phyloP scores from a whole-genome alignment of 2,329 filamentous ascomycete genomes.

The Penicillium sp. region DNA sequence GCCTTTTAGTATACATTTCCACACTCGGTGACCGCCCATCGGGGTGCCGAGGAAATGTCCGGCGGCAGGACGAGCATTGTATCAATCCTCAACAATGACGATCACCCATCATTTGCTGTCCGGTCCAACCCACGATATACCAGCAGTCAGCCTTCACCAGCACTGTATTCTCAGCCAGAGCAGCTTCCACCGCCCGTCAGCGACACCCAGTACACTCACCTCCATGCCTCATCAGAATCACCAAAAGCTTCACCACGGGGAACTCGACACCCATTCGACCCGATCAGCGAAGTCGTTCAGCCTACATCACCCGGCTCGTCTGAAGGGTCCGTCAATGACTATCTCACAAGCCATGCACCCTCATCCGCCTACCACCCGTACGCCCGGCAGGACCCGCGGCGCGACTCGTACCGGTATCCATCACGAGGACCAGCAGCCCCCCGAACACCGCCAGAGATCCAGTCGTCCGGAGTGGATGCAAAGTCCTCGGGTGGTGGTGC shows the following conservation, averaged over 20 bases:
- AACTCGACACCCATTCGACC: conserved; percentile 28
- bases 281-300: conserved; percentile 30
- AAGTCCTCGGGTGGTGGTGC: no score
- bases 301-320: conserved; percentile 38
- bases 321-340: conserved; percentile 38
- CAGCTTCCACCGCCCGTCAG: conserved; percentile 21
- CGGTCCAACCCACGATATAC: conserved; percentile 35
- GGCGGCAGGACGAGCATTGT: conserved; percentile 41
- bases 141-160: conserved; percentile 24
- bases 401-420: conserved; percentile 22
- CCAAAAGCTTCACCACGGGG: conserved; percentile 31
- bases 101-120: conserved; percentile 51
- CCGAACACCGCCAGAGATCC: conserved; percentile 29
- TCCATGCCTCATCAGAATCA: conserved; percentile 29
- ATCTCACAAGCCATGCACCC: conserved; percentile 27
- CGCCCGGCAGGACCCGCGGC: conserved; percentile 30
- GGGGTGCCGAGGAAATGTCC: conserved; percentile 33
- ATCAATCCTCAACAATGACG: conserved; percentile 54
- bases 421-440: conserved; percentile 29
- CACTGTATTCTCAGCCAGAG: conserved; percentile 26
- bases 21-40: conserved; percentile 20
- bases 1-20: conserved; percentile 23
- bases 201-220: conserved; percentile 24
- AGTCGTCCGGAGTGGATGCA: conserved; percentile 25
- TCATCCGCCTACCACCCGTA: conserved; percentile 32